Base-by-base conservation (phyloP, 2,329 filamentous ascomycete genomes). In the Furcasterigmium furcatum region DNA sequence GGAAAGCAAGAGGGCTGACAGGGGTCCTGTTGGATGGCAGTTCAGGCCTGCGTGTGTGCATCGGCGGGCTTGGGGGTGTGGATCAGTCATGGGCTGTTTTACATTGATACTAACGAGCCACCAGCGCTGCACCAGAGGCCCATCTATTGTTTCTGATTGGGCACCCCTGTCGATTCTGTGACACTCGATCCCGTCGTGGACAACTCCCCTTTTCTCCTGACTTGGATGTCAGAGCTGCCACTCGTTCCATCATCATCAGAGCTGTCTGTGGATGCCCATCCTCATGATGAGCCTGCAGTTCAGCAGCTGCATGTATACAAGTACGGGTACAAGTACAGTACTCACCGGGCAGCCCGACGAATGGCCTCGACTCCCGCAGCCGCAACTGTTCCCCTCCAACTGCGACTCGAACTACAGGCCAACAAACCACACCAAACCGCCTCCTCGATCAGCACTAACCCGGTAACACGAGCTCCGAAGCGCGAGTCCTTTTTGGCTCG, bases 41-140 rank as follows among this genome's bases (percentile, higher is more conserved):
- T n/a, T n/a, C n/a, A n/a, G n/a, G n/a, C 24, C 7, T 27, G 34
- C n/a, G 19, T 16, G 34, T 36, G 34, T 36, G 34, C 34, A 36
- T 36, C 34, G 34, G 18, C 34, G 19, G 27, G 29, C 40, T 32
- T 21, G 27, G 27, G 40, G 27, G 40, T 34, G 40, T 42, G 40
- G 40, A 42, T 42, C 40, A 34, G 40, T 36, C 57, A 55, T 62
- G 60, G 59, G 49, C 43, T 62, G 61, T 64, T 64, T 64, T 62
- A 62, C 58, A 61, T 64, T 64, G 58, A 64, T 58, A 55, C 56
- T 45, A 36, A 38, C 38, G 35, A 36, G 40, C 43, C 43, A 44
- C 42, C 32, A 38, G 24, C 39, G 32, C 32, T 46, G 43, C 50
- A 50, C 45, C 45, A 39, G 40, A 44, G 30, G 47, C 43, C 44